Base-by-base conservation (phyloP, 495 filamentous ascomycete species). In the Delitschia confertaspora region DNA sequence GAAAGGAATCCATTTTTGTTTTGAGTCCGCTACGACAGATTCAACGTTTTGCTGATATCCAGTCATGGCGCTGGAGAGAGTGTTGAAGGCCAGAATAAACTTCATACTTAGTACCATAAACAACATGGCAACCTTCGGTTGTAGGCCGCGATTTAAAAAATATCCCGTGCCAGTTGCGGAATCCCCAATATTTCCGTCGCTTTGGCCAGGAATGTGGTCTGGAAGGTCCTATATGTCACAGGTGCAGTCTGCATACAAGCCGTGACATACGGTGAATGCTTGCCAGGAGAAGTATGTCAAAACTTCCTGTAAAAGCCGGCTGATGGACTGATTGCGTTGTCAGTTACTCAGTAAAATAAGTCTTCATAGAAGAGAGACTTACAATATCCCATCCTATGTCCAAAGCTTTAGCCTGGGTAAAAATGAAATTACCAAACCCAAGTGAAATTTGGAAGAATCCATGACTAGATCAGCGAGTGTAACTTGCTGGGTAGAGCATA, bases 321-420 rank as follows among this genome's bases (percentile, higher is more conserved):
- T 52, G n/a, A 51, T 45, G 42, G 42, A 7, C 13, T 27, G 3
- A 35, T 42, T 10, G 40, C 14, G 9, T 17, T 24, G 20, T 20
- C 11, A 25, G 31, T 16, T 10, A 17, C 20, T 11, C 6, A 21
- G 6, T 11, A 19, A 3, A 44, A 10, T 3, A 11, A 47, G 14
- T 17, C 24, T 22, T 3, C 7, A 10, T 17, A 8, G 23, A 4
- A 22, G 13, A 31, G 29, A 13, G 25, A 25, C 56, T 55, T 10
- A 59, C 59, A 30, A 61, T 41, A 24, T 61, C 57, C 56, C 56
- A 61, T 8, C 38, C 31, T 25, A 61, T 49, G 38, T 61, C 59
- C 25, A 61, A 44, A 5, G 48, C 23, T 30, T 60, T 61, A 1
- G 57, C 59, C 11, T 49, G 11, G 4, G 53, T 33, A 31, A 61